Conservation (phyloP, 2,329 filamentous ascomycete genomes). For the Colletotrichum liaoningense region DNA sequence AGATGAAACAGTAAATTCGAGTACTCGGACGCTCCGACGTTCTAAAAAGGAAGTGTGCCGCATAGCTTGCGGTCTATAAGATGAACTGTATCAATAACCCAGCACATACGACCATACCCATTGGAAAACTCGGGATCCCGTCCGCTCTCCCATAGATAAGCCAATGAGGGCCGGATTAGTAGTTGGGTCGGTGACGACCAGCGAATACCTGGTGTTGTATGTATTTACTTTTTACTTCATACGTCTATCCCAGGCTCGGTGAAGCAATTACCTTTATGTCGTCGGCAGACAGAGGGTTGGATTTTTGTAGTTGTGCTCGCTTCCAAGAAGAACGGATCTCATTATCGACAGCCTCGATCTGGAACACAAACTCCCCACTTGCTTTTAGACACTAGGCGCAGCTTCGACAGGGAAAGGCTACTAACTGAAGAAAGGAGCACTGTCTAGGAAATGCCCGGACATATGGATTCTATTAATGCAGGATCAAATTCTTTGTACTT, state of each 20-base stretch:
- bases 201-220: slow-evolving; percentile 3
- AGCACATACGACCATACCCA: slow-evolving; percentile 4
- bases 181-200: slow-evolving; percentile 5
- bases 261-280: too few species aligned
- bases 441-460: neutral
- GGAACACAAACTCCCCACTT: too few species aligned
- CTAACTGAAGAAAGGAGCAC: neutral
- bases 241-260: too few species aligned
- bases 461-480: neutral
- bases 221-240: neutral
- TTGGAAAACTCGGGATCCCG: slow-evolving; percentile 16
- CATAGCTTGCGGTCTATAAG: neutral
- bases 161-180: slow-evolving; percentile 4
- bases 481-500: neutral
- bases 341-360: neutral
- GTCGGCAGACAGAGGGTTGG: neutral
- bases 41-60: neutral
- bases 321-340: neutral
- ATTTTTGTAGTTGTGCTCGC: too few species aligned
- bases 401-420: neutral
- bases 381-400: neutral
- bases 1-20: too few species aligned
- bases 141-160: slow-evolving; percentile 16
- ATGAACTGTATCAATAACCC: rapidly evolving
- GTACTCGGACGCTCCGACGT: too few species aligned